A percentile compares a stretch with the other conserved stretches of the same genome.
These are phyloP conservation scores for Backusella westeae DNA, from an alignment of 192 early-diverging fungal species.

Conservation along the genomic window DNA sequence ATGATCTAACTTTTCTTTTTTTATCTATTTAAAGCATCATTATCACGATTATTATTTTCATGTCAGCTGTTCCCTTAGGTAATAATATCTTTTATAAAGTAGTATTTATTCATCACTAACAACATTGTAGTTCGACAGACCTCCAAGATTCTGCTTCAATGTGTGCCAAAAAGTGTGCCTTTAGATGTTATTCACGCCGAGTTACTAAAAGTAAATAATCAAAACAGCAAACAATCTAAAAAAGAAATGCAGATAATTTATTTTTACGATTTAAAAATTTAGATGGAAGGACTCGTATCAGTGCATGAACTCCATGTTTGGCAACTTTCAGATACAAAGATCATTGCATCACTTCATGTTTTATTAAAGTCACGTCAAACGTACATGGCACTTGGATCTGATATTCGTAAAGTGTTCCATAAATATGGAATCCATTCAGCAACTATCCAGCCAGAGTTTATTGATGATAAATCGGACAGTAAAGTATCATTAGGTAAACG, in stretches of 20 bases:
- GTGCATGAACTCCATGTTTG: constrained; percentile 94
- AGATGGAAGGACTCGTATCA: constrained; percentile 63
- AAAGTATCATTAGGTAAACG: not conserved
- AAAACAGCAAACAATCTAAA: not conserved
- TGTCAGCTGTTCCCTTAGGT: constrained; percentile 46
- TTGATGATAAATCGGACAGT: constrained; percentile 24
- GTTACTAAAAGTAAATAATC: constrained; percentile 46
- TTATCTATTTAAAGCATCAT: constrained; percentile 45
- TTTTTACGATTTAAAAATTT: not conserved
- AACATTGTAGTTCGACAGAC: constrained; percentile 50
- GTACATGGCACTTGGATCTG: constrained; percentile 71
- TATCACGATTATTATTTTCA: constrained; percentile 62
- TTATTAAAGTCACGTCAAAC: constrained; percentile 53
- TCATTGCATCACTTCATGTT: constrained; percentile 83
- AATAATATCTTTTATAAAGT: not conserved
- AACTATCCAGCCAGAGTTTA: constrained; percentile 92
- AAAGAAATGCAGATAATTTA: not conserved
- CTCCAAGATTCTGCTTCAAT: constrained; percentile 78
- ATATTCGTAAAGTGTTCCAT: constrained; percentile 77
- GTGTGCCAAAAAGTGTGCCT: constrained; percentile 65
- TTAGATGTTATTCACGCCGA: constrained; percentile 61
- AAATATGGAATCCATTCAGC: constrained; percentile 80
- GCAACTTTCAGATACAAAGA: constrained; percentile 84
- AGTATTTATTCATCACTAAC: not conserved
- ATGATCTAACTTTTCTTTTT: not conserved